Base-by-base conservation (phyloP, 1,139 yeast genomes). In the Eremothecium cymbalariae region DNA sequence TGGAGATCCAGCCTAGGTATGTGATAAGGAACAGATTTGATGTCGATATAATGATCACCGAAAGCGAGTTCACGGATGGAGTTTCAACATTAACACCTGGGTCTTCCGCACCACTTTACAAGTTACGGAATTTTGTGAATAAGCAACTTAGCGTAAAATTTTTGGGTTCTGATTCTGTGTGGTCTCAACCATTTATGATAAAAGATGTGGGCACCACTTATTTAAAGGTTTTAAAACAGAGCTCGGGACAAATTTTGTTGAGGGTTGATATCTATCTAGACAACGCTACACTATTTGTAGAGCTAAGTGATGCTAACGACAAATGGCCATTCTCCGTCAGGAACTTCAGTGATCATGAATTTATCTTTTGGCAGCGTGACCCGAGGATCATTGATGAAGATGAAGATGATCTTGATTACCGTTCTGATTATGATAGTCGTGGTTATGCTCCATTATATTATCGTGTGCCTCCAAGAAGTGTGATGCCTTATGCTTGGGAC, bases 401-500 rank as follows among this genome's bases (percentile, higher is more conserved):
- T 18, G 43, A 42, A 29, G 49, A 48, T 15, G 34, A 34, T 11
- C 15, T 30, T 11, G 38, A 31, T 16, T 34, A 18, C n/a, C 43
- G 46, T 26, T 79, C 81, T 50, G 83, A 74, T 31, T 74, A 77
- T 46, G 94, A 90, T 6, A 83, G 75, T 8, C 43, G 51, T 8
- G 48, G 46, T 5, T 82, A 76, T 53, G 77, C 76, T 44, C 93
- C 93, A 2, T 68, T 85, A 16, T 76, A 70, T 50, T 90, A 88
- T 54, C 72, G 74, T 39, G 69, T 88, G 16, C 97, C 96, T 0
- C 77, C 94, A 1, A 77, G 75, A 54, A 84, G 95, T 63, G 94
- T 85, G 2, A 93, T 93, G 98, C 96, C 97, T 0, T 93, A 90
- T 57, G 86, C 98, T 0, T 93, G 95, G 85, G 98, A 93, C 55